Evolutionary conservation across 148 eudicot genomes (phyloP), one percentile per base, ranked within the genome.

Genomic region (Cornus controversa): DNA sequence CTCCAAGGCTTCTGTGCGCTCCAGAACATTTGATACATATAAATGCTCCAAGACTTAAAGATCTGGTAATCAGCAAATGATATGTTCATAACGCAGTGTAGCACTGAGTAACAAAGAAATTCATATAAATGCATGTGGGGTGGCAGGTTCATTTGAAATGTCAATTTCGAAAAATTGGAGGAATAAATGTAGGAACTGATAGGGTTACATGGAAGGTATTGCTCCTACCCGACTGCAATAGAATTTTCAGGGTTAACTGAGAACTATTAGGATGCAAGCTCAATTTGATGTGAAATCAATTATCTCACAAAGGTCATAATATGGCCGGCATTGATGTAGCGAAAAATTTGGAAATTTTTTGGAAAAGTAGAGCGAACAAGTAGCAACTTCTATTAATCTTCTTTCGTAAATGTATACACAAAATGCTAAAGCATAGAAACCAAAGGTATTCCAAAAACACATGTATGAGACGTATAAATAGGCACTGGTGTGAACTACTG

Each of bases 11-110:
- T 90, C 98, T 87, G 78, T 96, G 99, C 65, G 89, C 94, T 74
- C 99, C 99, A 57, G 99, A 93, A 83, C 99, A 96, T 84, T 96
- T 91, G 82, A 96, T 96, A 77, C 99, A 96, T 65, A 96, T 90
- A 80, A 93, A 96, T 58, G 87, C 94, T 73, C 99, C 98, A 66
- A 83, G 89, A 79, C 82, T 91, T 76, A 86, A 29, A 70, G 99
- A 96, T 86, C 99, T 96, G 89, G 40, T 53, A 78, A 69, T 54
- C 75, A 73, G 77, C 29, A 75, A 75, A 68, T 66, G 62, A 31
- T 16, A 70, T 7, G 27, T 9, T 36, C 60, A 75, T 45, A 72
- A 70, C 27, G 66, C 62, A 47, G 27, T 18, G 14, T 9, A 60
- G 11, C 42, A 74, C 42, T 57, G 58, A 70, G 74, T 4, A 47